A percentile compares a stretch with the other conserved stretches of the same genome.
phyloP scores from a whole-genome alignment of 768 basidiomycete species.

The Trametes maxima region DNA sequence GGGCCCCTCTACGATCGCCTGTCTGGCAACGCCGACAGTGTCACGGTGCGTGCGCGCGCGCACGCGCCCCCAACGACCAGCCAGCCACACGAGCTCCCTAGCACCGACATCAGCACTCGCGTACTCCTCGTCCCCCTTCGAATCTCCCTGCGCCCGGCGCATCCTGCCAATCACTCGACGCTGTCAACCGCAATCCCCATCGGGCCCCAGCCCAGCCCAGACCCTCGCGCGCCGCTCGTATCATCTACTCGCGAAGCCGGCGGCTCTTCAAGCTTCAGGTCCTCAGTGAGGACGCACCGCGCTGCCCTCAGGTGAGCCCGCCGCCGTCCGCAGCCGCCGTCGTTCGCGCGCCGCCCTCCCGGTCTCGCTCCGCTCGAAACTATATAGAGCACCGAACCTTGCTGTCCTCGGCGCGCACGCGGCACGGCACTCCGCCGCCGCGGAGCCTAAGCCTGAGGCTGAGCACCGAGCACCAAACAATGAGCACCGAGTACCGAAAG shows the following conservation, averaged over 20 bases:
- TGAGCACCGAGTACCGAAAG: not conserved
- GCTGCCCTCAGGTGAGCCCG: not conserved
- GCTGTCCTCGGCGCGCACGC: conserved; percentile 8
- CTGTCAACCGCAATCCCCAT: conserved; percentile 17
- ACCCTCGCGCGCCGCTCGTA: not conserved
- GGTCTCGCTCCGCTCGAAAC: conserved; percentile 6
- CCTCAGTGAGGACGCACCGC: no score
- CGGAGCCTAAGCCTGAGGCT: not conserved
- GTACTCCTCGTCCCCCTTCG: not conserved
- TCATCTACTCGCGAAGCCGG: no score
- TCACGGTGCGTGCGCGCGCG: no score
- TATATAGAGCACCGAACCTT: conserved; percentile 1
- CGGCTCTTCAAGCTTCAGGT: no score
- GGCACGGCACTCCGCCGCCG: not conserved
- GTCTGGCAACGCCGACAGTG: conserved; percentile 2
- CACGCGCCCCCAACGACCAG: not conserved
- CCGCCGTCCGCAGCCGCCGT: conserved; percentile 9
- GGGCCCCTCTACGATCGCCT: conserved; percentile 10
- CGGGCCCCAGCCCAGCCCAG: not conserved
- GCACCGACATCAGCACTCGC: not conserved
- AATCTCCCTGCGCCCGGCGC: conserved; percentile 1
- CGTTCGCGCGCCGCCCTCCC: conserved; percentile 7
- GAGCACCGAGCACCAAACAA: no score
- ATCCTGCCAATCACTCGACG: conserved; percentile 2
- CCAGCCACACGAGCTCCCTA: conserved; percentile 5